A percentile compares a stretch with the other conserved stretches of the same genome.
Conservation (phyloP, 2,329 filamentous ascomycete species). For the Dothideomycetidae sp. region DNA sequence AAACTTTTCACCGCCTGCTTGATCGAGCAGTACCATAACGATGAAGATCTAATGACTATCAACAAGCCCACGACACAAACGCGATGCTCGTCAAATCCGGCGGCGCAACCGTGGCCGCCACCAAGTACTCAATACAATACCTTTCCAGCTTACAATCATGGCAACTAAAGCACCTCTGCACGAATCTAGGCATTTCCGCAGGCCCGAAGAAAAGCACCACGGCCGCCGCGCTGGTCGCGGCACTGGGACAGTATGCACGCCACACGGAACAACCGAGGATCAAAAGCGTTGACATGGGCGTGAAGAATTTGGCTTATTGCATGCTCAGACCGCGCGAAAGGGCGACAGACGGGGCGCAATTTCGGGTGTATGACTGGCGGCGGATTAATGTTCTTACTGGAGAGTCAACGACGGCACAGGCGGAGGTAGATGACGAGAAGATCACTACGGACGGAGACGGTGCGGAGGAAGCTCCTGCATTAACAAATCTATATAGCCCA, state of each 20-base stretch:
- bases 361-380: conserved; percentile 25
- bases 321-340: conserved; percentile 25
- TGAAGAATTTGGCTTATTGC: conserved; percentile 66
- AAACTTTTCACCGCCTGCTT: no score
- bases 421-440: conserved; percentile 12
- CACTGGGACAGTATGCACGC: conserved; percentile 23
- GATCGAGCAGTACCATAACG: no score
- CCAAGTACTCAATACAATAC: conserved; percentile 14
- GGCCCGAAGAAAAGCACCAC: conserved; percentile 43
- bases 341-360: neutral
- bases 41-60: no score
- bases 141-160: conserved; percentile 34
- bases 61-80: no score
- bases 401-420: neutral
- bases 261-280: conserved; percentile 30
- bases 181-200: conserved; percentile 45
- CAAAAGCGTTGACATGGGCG: conserved; percentile 72
- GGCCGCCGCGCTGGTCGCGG: conserved; percentile 29
- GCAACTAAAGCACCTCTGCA: conserved; percentile 45
- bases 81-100: no score
- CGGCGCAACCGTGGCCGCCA: no score
- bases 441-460: conserved; percentile 27
- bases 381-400: conserved; percentile 17
- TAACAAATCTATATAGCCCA: conserved; percentile 27
- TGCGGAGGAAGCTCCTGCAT: neutral